A percentile compares a stretch with the other conserved stretches of the same genome.
These are phyloP conservation scores for Boletus vinaceobasis DNA, from an alignment of 768 basidiomycete species.

Conservation along the genomic window DNA sequence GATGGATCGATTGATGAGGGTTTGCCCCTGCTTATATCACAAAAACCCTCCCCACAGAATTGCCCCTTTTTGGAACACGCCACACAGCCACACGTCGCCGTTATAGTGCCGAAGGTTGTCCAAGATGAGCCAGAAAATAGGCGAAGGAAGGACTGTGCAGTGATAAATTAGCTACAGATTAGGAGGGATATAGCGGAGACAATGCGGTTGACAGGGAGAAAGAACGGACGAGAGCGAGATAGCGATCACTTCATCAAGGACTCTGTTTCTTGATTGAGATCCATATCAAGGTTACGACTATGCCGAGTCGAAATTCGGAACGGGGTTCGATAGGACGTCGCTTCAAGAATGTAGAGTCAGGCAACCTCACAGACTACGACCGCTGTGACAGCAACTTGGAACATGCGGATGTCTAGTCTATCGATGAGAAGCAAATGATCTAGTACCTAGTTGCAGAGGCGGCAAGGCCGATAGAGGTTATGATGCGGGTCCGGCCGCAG, in stretches of 20 bases:
- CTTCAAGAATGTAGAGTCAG: neutral
- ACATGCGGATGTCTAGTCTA: neutral
- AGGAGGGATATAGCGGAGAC: slow-evolving; percentile 13
- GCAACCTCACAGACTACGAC: neutral
- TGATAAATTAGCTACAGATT: neutral
- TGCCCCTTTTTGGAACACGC: slow-evolving; percentile 13
- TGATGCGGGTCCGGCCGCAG: neutral
- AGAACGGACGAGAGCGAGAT: slow-evolving; percentile 18
- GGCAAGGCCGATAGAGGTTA: neutral
- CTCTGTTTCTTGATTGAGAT: too few species aligned
- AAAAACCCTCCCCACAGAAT: slow-evolving; percentile 4
- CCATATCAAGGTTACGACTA: too few species aligned
- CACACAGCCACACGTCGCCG: slow-evolving; percentile 15
- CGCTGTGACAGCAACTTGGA: neutral
- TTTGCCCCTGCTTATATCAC: slow-evolving; percentile 13
- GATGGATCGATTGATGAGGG: slow-evolving; percentile 1
- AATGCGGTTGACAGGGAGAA: slow-evolving; percentile 25
- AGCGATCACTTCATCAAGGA: neutral
- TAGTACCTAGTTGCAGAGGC: neutral
- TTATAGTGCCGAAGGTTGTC: neutral
- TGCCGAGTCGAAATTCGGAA: neutral
- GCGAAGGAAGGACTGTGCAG: neutral
- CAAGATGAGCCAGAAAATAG: neutral
- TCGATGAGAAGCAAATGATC: neutral
- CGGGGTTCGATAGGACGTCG: neutral